Evolutionary conservation across 306 rosid species (phyloP), one percentile per base, ranked within the genome.

Genomic region (Quercus ilex): DNA sequence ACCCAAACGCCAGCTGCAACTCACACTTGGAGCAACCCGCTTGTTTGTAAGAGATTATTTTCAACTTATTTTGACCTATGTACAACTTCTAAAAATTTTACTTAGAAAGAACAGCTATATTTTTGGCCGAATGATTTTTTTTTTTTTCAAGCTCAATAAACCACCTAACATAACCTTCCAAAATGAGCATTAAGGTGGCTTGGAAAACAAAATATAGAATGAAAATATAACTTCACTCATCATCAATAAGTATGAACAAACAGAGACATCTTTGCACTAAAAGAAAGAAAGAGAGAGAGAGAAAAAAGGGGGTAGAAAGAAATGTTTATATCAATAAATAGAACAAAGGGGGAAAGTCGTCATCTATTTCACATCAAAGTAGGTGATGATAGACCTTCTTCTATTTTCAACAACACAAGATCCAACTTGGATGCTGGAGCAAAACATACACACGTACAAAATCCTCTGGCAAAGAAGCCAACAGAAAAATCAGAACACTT

Each of bases 401-500:
- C 63, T 67, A 78, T 70, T 86, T 18, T 84, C 70, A 78, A 62
- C 76, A 71, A 41, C 79, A 79, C 78, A 26, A 19, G 75, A 79
- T 84, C 89, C 82, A 79, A 71, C 75, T 58, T 31, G 51, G 74
- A 71, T 80, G 80, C 85, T 69, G 69, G 35, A 63, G 35, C 77
- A 67, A 78, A 73, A 57, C 64, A 59, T 84, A 64, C 83, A 80
- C 83, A 86, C 79, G 79, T 53, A 67, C 86, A 85, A 76, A 87
- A 85, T 73, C 83, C 77, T 67, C 64, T 41, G 69, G 87, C 81
- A 55, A 78, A 53, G 83, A 79, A 86, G 75, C 83, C 80, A 73
- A 80, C 64, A 57, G 74, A 77, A 74, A 80, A 77, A 76, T 89
- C 80, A 95, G 77, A 90, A 92, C 77, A 95, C 99, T 85, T 95